Percentiles rank a stretch among this genome's conserved stretches.
phyloP scores from a whole-genome alignment of 495 filamentous ascomycete genomes.

The Elasticomyces elasticus region DNA sequence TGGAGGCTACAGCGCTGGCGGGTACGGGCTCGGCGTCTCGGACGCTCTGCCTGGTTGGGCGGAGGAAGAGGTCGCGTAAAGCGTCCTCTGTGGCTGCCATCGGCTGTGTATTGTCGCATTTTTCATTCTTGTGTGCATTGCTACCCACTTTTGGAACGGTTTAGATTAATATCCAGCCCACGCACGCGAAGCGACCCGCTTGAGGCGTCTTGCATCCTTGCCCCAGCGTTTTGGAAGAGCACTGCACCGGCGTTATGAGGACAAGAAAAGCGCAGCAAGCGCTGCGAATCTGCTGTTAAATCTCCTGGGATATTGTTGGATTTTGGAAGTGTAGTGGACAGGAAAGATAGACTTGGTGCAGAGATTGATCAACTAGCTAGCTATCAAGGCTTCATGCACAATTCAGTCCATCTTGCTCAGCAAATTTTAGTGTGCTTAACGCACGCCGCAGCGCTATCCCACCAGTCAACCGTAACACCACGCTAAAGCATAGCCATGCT shows the following conservation, averaged over 20 bases:
- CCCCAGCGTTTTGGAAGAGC: neutral
- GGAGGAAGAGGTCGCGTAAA: conserved; percentile 22
- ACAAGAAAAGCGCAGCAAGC: neutral
- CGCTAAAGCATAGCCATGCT: neutral
- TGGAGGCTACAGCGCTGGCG: conserved; percentile 23
- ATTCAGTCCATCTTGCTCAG: neutral
- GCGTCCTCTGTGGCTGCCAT: neutral
- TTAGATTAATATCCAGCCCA: neutral
- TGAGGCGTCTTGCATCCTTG: neutral
- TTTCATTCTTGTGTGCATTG: conserved; percentile 3
- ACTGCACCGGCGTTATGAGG: neutral
- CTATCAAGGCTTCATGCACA: neutral
- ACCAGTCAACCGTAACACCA: neutral
- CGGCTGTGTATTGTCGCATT: neutral
- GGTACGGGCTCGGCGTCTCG: conserved; percentile 54
- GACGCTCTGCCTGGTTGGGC: conserved; percentile 53
- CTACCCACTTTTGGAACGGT: neutral
- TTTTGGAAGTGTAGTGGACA: neutral
- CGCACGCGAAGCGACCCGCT: neutral
- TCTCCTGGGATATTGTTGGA: too few species aligned
- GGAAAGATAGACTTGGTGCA: neutral
- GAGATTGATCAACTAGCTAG: neutral
- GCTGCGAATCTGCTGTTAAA: neutral
- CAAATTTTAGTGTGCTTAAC: neutral
- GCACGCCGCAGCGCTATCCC: neutral